phyloP scores from a whole-genome alignment of 106 monocot genomes.

The Apostasia shenzhenica region DNA sequence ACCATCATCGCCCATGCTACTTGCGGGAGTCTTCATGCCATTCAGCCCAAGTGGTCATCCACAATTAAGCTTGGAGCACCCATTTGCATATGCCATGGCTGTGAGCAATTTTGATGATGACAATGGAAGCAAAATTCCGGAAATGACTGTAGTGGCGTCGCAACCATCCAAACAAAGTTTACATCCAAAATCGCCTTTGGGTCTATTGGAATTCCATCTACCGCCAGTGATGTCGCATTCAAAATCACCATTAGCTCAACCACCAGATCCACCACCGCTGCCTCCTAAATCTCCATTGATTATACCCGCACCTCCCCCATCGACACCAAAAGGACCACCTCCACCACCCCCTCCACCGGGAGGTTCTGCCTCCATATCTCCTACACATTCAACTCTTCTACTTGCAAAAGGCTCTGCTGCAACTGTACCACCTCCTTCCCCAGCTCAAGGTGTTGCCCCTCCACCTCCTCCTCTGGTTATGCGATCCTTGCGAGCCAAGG shows the following conservation, averaged over 20 bases:
- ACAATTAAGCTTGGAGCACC: not conserved
- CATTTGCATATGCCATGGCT: conserved; percentile 10
- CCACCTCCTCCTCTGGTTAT: conserved; percentile 23
- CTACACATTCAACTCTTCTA: conserved; percentile 15
- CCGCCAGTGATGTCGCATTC: not conserved
- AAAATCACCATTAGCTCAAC: not conserved
- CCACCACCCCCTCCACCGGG: conserved; percentile 3
- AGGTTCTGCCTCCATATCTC: not conserved
- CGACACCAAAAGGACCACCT: not conserved
- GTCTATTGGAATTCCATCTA: not conserved
- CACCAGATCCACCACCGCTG: conserved; percentile 6
- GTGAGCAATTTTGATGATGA: conserved; percentile 1
- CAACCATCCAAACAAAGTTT: not conserved
- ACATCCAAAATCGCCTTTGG: not conserved
- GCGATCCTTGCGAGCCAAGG: conserved; percentile 26
- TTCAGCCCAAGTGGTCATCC: conserved; percentile 2
- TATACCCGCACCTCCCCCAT: conserved; percentile 1
- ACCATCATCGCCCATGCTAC: conserved; percentile 7
- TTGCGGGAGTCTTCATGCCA: conserved; percentile 6
- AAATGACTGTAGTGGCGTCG: not conserved
- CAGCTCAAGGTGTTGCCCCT: conserved; percentile 11
- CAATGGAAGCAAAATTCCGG: not conserved
- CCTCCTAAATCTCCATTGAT: not conserved
- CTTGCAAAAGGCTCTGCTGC: conserved; percentile 1
- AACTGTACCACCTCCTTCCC: conserved; percentile 7